phyloP scores from a whole-genome alignment of 2,329 filamentous ascomycete genomes.

The Arthrinium phaeospermum region DNA sequence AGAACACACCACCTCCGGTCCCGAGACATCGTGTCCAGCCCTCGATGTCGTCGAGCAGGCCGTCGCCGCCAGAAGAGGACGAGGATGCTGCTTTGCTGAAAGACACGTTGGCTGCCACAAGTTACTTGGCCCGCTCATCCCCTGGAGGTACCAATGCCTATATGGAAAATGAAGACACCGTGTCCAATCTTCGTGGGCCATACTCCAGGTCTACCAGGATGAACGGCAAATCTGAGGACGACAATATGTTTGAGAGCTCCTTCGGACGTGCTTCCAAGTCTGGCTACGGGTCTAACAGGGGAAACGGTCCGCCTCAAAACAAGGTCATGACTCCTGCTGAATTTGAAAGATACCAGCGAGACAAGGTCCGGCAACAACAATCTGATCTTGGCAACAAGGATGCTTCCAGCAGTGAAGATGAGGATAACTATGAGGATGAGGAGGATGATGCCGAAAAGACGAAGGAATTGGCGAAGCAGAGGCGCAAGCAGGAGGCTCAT shows the following conservation, averaged over 20 bases:
- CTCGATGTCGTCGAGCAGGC: neutral
- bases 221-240: slow-evolving; percentile 49
- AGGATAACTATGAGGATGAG: slow-evolving; percentile 64
- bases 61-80: slow-evolving; percentile 49
- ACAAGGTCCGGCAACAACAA: slow-evolving; percentile 68
- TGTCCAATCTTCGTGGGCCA: slow-evolving; percentile 37
- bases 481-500: slow-evolving; percentile 87
- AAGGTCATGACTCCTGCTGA: slow-evolving; percentile 92
- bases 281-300: slow-evolving; percentile 39
- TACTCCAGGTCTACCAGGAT: slow-evolving; percentile 40
- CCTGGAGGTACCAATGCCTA: slow-evolving; percentile 36
- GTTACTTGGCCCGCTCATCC: slow-evolving; percentile 44
- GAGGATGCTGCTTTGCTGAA: slow-evolving; percentile 60
- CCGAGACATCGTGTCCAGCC: slow-evolving; percentile 34
- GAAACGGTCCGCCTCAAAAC: slow-evolving; percentile 52
- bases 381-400: slow-evolving; percentile 44
- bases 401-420: slow-evolving; percentile 49
- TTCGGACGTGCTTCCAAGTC: slow-evolving; percentile 44
- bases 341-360: slow-evolving; percentile 80
- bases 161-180: slow-evolving; percentile 47
- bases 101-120: slow-evolving; percentile 57
- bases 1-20: slow-evolving; percentile 41
- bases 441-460: slow-evolving; percentile 80
- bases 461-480: slow-evolving; percentile 74
- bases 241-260: slow-evolving; percentile 61